Evolutionary conservation across 768 basidiomycete genomes (phyloP), one percentile per base, ranked within the genome.

Genomic region (Asterophora lycoperdoides): DNA sequence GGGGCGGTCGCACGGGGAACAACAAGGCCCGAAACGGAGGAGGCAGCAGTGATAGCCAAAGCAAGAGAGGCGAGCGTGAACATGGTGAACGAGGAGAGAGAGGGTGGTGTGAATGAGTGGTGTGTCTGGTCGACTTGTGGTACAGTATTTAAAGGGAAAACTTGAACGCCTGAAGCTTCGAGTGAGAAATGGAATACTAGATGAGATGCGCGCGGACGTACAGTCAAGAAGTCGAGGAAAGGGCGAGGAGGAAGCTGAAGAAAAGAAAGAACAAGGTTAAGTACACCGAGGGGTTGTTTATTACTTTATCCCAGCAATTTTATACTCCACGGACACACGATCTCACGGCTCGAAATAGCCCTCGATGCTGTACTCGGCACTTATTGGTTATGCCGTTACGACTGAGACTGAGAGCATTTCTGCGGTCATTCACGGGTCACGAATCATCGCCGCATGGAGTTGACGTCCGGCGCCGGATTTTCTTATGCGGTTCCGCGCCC

Each of bases 1-100:
- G 78, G 80, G 19, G 64, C 65, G 34, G 54, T 59, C 14, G 59
- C 54, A 49, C 76, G 71, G 36, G 78, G 72, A 43, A 75, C 59
- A 33, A 68, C 68, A 38, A 72, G 55, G 17, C 64, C 70, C 35
- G 67, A 65, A 56, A 62, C 74, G 57, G 64, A 77, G 54, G 68
- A 68, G 63, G 61, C 62, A 44, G 64, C 56, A 47, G 61, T 55
- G 64, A 76, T 60, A 51, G 72, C 72, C 55, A 77, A 64, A 52
- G 74, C 63, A 56, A 79, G 54, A 54, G 72, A 56, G 53, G 64
- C 46, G 54, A 75, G 46, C 48, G 59, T 53, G 64, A 74, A 68
- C 73, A 77, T 74, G 57, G 56, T 59, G 47, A 55, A 57, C 55
- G 59, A 56, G 52, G 49, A 44, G 44, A 50, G 56, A 59, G 34